Evolutionary conservation across 202 grass and related monocot species (phyloP).

Genomic region (Carex arenaria): DNA sequence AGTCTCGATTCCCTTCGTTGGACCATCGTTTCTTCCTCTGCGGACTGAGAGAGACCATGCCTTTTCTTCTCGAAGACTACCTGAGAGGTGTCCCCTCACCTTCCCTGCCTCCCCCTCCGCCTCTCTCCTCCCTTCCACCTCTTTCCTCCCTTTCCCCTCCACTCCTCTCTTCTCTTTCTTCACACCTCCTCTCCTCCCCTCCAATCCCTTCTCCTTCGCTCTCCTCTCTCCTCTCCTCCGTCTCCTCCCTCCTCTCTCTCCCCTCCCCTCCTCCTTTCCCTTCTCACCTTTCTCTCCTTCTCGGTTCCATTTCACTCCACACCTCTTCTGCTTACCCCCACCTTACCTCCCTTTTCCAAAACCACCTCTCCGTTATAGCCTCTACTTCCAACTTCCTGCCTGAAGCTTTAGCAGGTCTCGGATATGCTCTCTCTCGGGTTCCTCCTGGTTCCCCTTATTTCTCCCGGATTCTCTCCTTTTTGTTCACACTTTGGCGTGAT

Average conservation of each 20-base stretch:
- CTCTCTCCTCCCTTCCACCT: slow-evolving; percentile 46
- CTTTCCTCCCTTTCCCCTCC: slow-evolving; percentile 34
- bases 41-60: background rate
- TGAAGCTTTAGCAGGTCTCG: slow-evolving; percentile 52
- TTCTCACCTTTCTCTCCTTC: slow-evolving; percentile 38
- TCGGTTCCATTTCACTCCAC: slow-evolving; percentile 30
- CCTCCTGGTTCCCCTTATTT: slow-evolving; percentile 28
- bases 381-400: slow-evolving; percentile 49
- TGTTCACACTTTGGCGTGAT: slow-evolving; percentile 46
- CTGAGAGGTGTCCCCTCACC: slow-evolving; percentile 22
- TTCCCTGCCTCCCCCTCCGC: slow-evolving; percentile 13
- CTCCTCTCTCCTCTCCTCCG: slow-evolving; percentile 37
- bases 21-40: background rate
- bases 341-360: background rate
- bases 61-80: slow-evolving; percentile 31
- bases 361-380: slow-evolving; percentile 5
- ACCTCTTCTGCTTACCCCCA: slow-evolving; percentile 26
- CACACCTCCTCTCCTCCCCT: slow-evolving; percentile 34
- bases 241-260: slow-evolving; percentile 30
- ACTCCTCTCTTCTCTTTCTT: slow-evolving; percentile 23
- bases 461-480: slow-evolving; percentile 17
- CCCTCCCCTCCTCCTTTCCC: slow-evolving; percentile 30
- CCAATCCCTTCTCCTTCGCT: slow-evolving; percentile 31
- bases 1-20: background rate
- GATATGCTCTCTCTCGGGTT: slow-evolving; percentile 37